Evolutionary conservation across 2,329 filamentous ascomycete genomes (phyloP).

Genomic region (Colletotrichum eremochloae): DNA sequence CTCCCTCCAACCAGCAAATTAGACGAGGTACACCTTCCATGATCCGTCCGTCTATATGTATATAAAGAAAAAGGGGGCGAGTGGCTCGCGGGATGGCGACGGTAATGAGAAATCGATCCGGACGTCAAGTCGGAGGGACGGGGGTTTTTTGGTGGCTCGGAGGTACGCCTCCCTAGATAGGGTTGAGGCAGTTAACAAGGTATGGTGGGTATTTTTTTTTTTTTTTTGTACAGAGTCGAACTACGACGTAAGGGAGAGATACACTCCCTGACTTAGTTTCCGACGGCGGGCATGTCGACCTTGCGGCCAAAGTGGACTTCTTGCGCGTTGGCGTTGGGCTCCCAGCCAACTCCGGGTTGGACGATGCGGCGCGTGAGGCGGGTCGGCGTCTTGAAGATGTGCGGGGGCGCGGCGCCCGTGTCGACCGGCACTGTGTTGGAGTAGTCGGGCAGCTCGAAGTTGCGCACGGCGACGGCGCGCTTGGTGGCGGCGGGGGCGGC

Average conservation of each 20-base stretch:
- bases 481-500: conserved; percentile 44
- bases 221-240: conserved; percentile 36
- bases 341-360: conserved; percentile 24
- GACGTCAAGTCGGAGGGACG: conserved; percentile 40
- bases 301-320: conserved; percentile 30
- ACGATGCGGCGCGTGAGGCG: conserved; percentile 39
- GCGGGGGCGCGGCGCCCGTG: conserved; percentile 15
- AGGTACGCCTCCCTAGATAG: background rate
- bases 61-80: conserved; percentile 16
- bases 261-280: conserved; percentile 10
- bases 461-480: conserved; percentile 48
- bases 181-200: conserved; percentile 17
- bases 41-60: conserved; percentile 37
- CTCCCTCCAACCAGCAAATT: conserved; percentile 4
- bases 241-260: background rate
- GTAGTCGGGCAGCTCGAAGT: conserved; percentile 45
- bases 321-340: conserved; percentile 24
- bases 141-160: conserved; percentile 4
- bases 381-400: conserved; percentile 28
- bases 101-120: conserved; percentile 37
- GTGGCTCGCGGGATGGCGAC: conserved; percentile 23
- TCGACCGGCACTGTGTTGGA: conserved; percentile 44
- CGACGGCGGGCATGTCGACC: conserved; percentile 37
- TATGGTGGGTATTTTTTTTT: conserved; percentile 26
- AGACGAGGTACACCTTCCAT: conserved; percentile 16